These are phyloP conservation scores for Termitomyces sp. DNA, from an alignment of 768 basidiomycete genomes.

Conservation along the genomic window DNA sequence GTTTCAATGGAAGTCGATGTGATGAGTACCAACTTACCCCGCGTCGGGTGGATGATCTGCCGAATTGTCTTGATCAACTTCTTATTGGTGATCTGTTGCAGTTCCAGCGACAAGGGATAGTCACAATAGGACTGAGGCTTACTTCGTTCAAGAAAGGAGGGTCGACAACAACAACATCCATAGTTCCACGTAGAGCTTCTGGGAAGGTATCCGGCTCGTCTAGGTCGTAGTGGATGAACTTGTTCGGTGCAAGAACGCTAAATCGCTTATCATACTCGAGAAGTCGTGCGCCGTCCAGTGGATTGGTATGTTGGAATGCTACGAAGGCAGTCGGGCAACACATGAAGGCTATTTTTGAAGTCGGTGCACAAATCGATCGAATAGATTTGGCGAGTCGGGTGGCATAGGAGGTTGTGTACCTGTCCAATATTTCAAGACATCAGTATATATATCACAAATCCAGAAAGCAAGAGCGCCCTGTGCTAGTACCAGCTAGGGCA, in stretches of 20 bases:
- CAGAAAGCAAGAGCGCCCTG: slow-evolving; percentile 13
- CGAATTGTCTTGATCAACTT: slow-evolving; percentile 33
- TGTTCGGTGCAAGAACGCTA: slow-evolving; percentile 31
- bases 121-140: slow-evolving; percentile 8
- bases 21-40: slow-evolving; percentile 33
- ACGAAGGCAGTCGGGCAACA: slow-evolving; percentile 46
- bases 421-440: slow-evolving; percentile 10
- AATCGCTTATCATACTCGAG: slow-evolving; percentile 43
- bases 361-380: slow-evolving; percentile 26
- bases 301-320: slow-evolving; percentile 39
- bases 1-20: slow-evolving; percentile 37
- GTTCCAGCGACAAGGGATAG: neutral
- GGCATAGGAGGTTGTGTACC: slow-evolving; percentile 41
- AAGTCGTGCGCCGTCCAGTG: slow-evolving; percentile 27
- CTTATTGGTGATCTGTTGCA: slow-evolving; percentile 32
- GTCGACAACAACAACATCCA: slow-evolving; percentile 40
- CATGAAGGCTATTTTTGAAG: slow-evolving; percentile 36
- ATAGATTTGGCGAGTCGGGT: slow-evolving; percentile 30
- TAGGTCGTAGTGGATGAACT: slow-evolving; percentile 41
- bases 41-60: slow-evolving; percentile 34
- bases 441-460: neutral
- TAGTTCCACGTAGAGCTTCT: slow-evolving; percentile 21
- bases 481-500: neutral
- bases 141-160: slow-evolving; percentile 47
- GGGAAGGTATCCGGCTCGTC: slow-evolving; percentile 39